These are phyloP conservation scores for Russula olivacea DNA, from an alignment of 768 basidiomycete genomes.

Conservation along the genomic window DNA sequence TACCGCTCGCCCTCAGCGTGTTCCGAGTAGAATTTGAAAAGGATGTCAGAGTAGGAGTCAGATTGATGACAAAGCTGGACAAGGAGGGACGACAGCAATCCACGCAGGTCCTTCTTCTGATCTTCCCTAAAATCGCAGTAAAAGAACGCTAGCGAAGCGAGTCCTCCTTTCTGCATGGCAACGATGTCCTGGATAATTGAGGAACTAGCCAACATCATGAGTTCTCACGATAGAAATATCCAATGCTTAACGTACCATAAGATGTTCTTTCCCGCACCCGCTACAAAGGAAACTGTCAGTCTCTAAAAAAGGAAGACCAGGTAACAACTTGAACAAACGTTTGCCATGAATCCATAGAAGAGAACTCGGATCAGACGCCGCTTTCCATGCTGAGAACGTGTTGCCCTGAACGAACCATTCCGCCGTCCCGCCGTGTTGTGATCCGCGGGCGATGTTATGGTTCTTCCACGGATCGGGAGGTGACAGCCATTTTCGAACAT, in stretches of 20 bases:
- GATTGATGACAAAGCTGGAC: neutral
- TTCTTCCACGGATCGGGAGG: too few species aligned
- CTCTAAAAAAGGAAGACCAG: neutral
- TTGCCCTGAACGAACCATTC: too few species aligned
- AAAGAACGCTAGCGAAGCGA: neutral
- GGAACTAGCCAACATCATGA: neutral
- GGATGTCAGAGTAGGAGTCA: neutral
- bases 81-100: neutral
- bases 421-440: too few species aligned
- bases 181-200: neutral
- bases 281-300: neutral
- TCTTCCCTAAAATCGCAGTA: neutral
- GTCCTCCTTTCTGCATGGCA: neutral
- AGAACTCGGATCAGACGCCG: too few species aligned
- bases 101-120: neutral
- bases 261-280: neutral
- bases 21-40: neutral
- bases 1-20: neutral
- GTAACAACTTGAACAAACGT: too few species aligned
- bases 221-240: neutral
- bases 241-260: neutral
- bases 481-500: too few species aligned
- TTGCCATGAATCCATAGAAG: too few species aligned
- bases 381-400: too few species aligned
- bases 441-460: too few species aligned